These are phyloP conservation scores for Phyllosticta citribraziliensis DNA, from an alignment of 2,329 filamentous ascomycete species.

Conservation along the genomic window DNA sequence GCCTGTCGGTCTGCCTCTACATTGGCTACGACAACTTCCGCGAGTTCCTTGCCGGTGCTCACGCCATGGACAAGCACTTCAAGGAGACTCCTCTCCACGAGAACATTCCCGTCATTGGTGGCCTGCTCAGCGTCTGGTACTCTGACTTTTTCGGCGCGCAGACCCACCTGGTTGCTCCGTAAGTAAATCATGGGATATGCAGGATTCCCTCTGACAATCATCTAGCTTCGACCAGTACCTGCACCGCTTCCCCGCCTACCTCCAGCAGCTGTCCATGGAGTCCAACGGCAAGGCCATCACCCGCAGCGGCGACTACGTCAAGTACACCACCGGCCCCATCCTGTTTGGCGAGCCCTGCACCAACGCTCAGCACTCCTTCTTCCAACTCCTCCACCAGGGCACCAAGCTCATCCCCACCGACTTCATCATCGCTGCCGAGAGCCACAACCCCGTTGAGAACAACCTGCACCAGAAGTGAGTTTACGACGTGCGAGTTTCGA, in stretches of 20 bases:
- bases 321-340: slow-evolving; percentile 94
- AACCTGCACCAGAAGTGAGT: slow-evolving; percentile 80
- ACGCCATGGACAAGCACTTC: slow-evolving; percentile 99
- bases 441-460: slow-evolving; percentile 87
- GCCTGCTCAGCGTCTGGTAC: slow-evolving; percentile 95
- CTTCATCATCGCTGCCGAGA: slow-evolving; percentile 93
- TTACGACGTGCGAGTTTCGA: neutral
- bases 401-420: slow-evolving; percentile 98
- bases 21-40: slow-evolving; percentile 97
- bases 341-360: slow-evolving; percentile 97
- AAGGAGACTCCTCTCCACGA: slow-evolving; percentile 77
- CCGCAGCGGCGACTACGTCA: slow-evolving; percentile 75
- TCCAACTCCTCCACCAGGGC: slow-evolving; percentile 97
- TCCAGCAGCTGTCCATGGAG: slow-evolving; percentile 99
- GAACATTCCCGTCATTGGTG: slow-evolving; percentile 89
- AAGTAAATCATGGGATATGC: slow-evolving; percentile 31
- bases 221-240: slow-evolving; percentile 92
- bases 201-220: slow-evolving; percentile 13
- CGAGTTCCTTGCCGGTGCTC: slow-evolving; percentile 85
- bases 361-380: slow-evolving; percentile 99
- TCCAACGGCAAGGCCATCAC: slow-evolving; percentile 98
- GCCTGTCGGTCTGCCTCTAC: slow-evolving; percentile 86
- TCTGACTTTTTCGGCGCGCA: slow-evolving; percentile 98
- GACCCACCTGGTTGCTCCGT: slow-evolving; percentile 93
- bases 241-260: slow-evolving; percentile 96